Evolutionary conservation across 768 basidiomycete species (phyloP).

Genomic region (Suillus tomentosus): DNA sequence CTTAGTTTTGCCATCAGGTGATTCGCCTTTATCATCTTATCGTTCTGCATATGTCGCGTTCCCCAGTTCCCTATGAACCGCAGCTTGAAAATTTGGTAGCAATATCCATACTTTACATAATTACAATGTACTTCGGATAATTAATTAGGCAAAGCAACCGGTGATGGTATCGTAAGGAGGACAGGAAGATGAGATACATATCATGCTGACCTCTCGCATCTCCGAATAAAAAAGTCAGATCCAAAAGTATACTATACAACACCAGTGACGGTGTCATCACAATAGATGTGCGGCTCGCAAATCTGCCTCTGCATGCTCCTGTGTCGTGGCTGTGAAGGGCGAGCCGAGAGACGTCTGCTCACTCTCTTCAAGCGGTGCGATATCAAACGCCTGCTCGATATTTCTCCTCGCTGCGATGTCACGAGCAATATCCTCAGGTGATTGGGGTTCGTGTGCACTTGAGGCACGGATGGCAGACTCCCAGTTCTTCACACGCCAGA

Average conservation of each 20-base stretch:
- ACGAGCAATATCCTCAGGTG: slow-evolving; percentile 48
- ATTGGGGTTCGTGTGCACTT: slow-evolving; percentile 24
- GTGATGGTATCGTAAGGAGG: slow-evolving; percentile 7
- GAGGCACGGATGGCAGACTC: slow-evolving; percentile 65
- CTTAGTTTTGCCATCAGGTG: background rate
- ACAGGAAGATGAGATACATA: background rate
- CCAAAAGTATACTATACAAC: slow-evolving; percentile 14
- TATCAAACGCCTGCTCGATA: slow-evolving; percentile 54
- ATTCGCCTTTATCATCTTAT: background rate
- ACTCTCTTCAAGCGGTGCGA: slow-evolving; percentile 37
- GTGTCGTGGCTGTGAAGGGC: slow-evolving; percentile 26
- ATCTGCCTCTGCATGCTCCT: slow-evolving; percentile 46
- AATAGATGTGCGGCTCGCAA: slow-evolving; percentile 57
- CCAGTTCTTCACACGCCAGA: slow-evolving; percentile 85
- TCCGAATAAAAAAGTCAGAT: background rate
- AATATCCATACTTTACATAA: slow-evolving; percentile 5
- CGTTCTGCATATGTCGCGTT: background rate
- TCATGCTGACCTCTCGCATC: background rate
- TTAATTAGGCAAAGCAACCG: slow-evolving; percentile 13
- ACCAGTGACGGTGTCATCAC: slow-evolving; percentile 24
- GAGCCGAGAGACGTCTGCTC: slow-evolving; percentile 22
- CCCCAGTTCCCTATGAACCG: slow-evolving; percentile 12
- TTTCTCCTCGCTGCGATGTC: slow-evolving; percentile 54
- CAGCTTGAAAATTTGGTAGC: slow-evolving; percentile 1
- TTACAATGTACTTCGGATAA: slow-evolving; percentile 25